Evolutionary conservation across 1,284 basidiomycete genomes (phyloP), one percentile per base, ranked within the genome.

Genomic region (Pseudozyma tsukubaensis): DNA sequence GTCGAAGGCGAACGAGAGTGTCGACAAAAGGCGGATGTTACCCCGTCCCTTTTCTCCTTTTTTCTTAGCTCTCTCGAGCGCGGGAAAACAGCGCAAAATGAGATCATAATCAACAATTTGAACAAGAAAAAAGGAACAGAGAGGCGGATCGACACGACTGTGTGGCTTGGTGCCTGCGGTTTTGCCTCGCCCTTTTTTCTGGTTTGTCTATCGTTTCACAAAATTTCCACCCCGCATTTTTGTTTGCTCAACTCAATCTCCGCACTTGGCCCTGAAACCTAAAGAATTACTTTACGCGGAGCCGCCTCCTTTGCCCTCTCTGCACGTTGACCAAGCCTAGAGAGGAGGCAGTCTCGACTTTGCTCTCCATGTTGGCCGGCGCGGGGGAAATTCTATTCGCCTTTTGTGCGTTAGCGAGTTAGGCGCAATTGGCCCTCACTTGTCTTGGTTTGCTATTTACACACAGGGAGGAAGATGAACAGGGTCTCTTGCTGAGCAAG

Each of bases 101-200:
- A 39, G n/a, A 39, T 39, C 12, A 39, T 13, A 39, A 39, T 39
- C 13, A n/a, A n/a, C 37, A 29, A 29, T n/a, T n/a, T 39, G 37
- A 39, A 13, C 13, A 39, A 13, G 37, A n/a, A n/a, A n/a, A 43
- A 43, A 18, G 12, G 16, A 43, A 9, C 19, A n/a, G 13, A 13
- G 37, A 39, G 42, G 42, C 42, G 42, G 42, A 43, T 43, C 42
- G 42, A 43, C 42, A 43, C 9, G 42, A 43, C 42, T 18, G 37
- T 29, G 24, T 29, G 24, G 24, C 24, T 29, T 29, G 24, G 24
- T 29, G 24, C 24, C 24, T 29, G 24, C 24, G 24, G 24, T 29
- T 29, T 29, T 6, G 24, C 3, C 24, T 29, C 24, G 24, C 24
- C 24, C 24, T 29, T 29, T 29, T 29, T 29, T 29, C 24, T 29